A percentile compares a stretch with the other conserved stretches of the same genome.
phyloP scores from a whole-genome alignment of 768 basidiomycete genomes.

The Phylloporus arenicola region DNA sequence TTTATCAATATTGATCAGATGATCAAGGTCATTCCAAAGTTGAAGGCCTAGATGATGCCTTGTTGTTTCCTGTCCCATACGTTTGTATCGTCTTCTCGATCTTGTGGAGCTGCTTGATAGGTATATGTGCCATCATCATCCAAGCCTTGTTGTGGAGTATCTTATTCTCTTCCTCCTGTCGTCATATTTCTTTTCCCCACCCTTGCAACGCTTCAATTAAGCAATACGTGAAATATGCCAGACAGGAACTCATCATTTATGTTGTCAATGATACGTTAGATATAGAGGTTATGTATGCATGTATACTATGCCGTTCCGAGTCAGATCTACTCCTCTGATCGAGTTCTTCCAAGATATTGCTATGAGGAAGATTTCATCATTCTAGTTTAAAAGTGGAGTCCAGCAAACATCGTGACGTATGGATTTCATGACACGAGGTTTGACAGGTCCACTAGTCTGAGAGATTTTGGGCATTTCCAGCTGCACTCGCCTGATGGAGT shows the following conservation, averaged over 20 bases:
- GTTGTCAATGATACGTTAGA: not conserved
- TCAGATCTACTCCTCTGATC: not conserved
- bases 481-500: too few relatives aligned
- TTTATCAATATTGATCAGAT: constrained; percentile 81
- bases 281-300: too few relatives aligned
- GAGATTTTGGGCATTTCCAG: too few relatives aligned
- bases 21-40: constrained; percentile 71
- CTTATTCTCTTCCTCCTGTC: too few relatives aligned
- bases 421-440: too few relatives aligned
- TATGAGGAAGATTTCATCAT: too few relatives aligned
- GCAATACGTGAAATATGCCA: not conserved
- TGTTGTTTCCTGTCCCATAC: not conserved
- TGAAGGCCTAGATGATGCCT: constrained; percentile 46
- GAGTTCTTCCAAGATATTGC: too few relatives aligned
- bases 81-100: constrained; percentile 1
- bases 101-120: constrained; percentile 1
- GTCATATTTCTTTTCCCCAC: not conserved
- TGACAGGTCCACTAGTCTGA: too few relatives aligned
- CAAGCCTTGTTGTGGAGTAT: constrained; percentile 1
- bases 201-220: not conserved
- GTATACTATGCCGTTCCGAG: not conserved
- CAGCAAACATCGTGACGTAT: too few relatives aligned
- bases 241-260: not conserved
- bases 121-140: constrained; percentile 5
- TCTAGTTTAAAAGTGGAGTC: too few relatives aligned